phyloP scores from a whole-genome alignment of 129 eudicot genomes.

The Ambrosia trifida region DNA sequence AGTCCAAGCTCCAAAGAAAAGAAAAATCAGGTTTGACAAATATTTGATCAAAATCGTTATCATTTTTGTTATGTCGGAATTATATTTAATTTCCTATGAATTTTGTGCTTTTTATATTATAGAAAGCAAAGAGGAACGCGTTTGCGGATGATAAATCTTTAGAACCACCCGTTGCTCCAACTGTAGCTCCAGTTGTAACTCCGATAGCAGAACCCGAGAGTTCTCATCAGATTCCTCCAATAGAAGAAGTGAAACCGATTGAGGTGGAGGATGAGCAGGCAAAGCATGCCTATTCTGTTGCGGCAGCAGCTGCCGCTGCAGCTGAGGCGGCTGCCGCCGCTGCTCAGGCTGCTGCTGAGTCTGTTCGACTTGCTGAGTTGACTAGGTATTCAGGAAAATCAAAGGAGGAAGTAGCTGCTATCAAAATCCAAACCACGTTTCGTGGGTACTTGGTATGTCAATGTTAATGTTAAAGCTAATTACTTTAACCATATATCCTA shows the following conservation, averaged over 20 bases:
- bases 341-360: conserved; percentile 77
- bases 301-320: conserved; percentile 71
- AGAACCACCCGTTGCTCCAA: conserved; percentile 36
- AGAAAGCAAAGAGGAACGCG: conserved; percentile 36
- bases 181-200: conserved; percentile 16
- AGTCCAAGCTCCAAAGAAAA: conserved; percentile 72
- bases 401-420: conserved; percentile 76
- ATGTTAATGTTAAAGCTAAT: not conserved
- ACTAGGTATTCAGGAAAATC: conserved; percentile 57
- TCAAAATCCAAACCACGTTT: conserved; percentile 76
- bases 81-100: not conserved
- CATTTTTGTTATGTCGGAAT: not conserved
- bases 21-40: conserved; percentile 51
- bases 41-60: not conserved
- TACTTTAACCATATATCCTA: not conserved
- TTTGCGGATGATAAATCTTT: conserved; percentile 29
- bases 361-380: conserved; percentile 49
- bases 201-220: conserved; percentile 26
- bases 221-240: conserved; percentile 34
- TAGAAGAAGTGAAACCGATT: conserved; percentile 34
- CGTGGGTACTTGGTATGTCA: conserved; percentile 79
- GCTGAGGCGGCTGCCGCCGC: conserved; percentile 72
- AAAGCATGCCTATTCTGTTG: conserved; percentile 56
- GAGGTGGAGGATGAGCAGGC: conserved; percentile 68
- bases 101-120: not conserved